Conservation (phyloP, 2,329 filamentous ascomycete species). For the Fusarium denticulatum region DNA sequence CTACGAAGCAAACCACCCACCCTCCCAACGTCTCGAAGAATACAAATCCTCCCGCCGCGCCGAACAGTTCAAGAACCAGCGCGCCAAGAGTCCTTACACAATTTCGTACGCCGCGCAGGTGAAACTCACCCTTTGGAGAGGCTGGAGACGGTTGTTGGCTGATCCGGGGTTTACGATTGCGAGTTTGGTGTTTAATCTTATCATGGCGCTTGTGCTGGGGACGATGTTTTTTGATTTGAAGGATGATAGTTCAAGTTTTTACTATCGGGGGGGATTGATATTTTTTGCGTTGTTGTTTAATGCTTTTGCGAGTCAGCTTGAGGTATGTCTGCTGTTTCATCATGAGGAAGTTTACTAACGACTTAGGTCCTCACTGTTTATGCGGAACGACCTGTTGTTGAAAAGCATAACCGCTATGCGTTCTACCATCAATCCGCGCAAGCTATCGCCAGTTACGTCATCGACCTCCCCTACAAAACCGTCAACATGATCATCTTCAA, state of each 20-base stretch:
- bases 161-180: conserved; percentile 54
- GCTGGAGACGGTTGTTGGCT: conserved; percentile 51
- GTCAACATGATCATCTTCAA: conserved; percentile 44
- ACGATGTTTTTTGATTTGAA: conserved; percentile 61
- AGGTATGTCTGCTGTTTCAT: conserved; percentile 31
- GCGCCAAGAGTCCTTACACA: conserved; percentile 58
- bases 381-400: conserved; percentile 45
- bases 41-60: conserved; percentile 36
- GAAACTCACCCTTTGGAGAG: conserved; percentile 53
- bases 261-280: conserved; percentile 57
- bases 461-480: conserved; percentile 41
- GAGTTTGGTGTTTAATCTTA: conserved; percentile 54
- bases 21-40: conserved; percentile 22
- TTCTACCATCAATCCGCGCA: conserved; percentile 49
- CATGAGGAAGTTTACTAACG: background rate
- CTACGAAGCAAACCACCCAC: conserved; percentile 42
- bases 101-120: conserved; percentile 59
- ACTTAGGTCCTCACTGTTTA: conserved; percentile 44
- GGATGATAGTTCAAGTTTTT: conserved; percentile 56
- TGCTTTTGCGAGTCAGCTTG: conserved; percentile 52
- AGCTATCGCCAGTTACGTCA: conserved; percentile 41
- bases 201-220: conserved; percentile 63
- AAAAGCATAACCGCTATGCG: conserved; percentile 50
- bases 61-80: conserved; percentile 48
- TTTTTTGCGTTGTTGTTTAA: conserved; percentile 65